Percentiles rank a stretch among this genome's conserved stretches.
Evolutionary conservation across 1,139 yeast genomes (phyloP).

Genomic region (Yamadazyma trypodendri): DNA sequence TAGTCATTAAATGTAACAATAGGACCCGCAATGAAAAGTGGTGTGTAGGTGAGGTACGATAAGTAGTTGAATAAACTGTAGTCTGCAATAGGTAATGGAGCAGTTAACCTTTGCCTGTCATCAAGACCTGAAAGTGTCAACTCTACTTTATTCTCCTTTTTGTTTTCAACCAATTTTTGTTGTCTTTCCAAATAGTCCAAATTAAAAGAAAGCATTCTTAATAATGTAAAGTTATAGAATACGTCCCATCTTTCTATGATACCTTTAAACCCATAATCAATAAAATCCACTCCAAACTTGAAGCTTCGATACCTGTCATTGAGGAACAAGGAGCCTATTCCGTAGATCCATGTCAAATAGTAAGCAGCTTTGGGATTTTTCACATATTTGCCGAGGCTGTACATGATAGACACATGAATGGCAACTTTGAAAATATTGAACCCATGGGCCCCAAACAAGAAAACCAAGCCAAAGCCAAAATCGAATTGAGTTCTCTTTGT

Average conservation of each 20-base stretch:
- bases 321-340: slow-evolving; percentile 69
- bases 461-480: slow-evolving; percentile 64
- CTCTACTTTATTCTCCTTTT: slow-evolving; percentile 13
- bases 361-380: slow-evolving; percentile 30
- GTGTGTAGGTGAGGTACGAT: slow-evolving; percentile 80
- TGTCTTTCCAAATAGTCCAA: slow-evolving; percentile 65
- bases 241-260: slow-evolving; percentile 93
- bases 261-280: slow-evolving; percentile 67
- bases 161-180: slow-evolving; percentile 10
- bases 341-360: slow-evolving; percentile 68
- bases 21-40: slow-evolving; percentile 94
- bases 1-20: slow-evolving; percentile 90
- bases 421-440: slow-evolving; percentile 62
- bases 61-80: slow-evolving; percentile 65
- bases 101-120: slow-evolving; percentile 68
- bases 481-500: slow-evolving; percentile 59
- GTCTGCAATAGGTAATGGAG: slow-evolving; percentile 59
- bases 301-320: slow-evolving; percentile 66
- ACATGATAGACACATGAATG: slow-evolving; percentile 57
- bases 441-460: slow-evolving; percentile 80
- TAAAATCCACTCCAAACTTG: slow-evolving; percentile 48
- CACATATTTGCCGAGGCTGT: slow-evolving; percentile 47
- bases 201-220: slow-evolving; percentile 81
- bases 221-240: slow-evolving; percentile 82
- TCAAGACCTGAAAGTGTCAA: slow-evolving; percentile 28